These are phyloP conservation scores for Flaveria robusta DNA, from an alignment of 129 eudicot species.

Conservation along the genomic window DNA sequence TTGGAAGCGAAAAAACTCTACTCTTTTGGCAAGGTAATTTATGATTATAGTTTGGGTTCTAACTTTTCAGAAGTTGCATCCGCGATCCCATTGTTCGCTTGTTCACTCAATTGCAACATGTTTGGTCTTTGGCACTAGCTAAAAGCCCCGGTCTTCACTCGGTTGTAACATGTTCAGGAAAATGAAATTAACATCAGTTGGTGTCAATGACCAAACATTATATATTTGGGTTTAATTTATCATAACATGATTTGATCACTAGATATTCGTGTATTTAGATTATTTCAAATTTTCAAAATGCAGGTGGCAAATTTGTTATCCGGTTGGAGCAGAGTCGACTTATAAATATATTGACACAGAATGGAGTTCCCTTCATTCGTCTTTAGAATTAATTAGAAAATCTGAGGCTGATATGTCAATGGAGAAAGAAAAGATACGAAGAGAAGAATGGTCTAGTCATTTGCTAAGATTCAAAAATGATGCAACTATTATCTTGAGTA, in stretches of 20 bases:
- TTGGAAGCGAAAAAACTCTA: slow-evolving; percentile 81
- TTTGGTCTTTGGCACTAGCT: too few relatives aligned
- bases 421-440: slow-evolving; percentile 64
- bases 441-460: slow-evolving; percentile 78
- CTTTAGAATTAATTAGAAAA: too few relatives aligned
- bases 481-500: slow-evolving; percentile 64
- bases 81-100: too few relatives aligned
- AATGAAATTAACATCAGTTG: too few relatives aligned
- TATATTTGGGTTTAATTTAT: too few relatives aligned
- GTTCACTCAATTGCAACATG: too few relatives aligned
- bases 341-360: slow-evolving; percentile 17
- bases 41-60: background rate
- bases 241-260: background rate
- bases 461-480: slow-evolving; percentile 79
- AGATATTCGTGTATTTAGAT: background rate
- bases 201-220: too few relatives aligned
- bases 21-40: slow-evolving; percentile 69
- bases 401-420: background rate
- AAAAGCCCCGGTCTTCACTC: too few relatives aligned
- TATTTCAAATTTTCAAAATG: background rate
- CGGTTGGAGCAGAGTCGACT: slow-evolving; percentile 55
- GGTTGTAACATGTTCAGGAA: too few relatives aligned
- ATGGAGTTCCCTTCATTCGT: too few relatives aligned
- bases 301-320: slow-evolving; percentile 71
- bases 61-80: background rate